Percentiles rank a stretch among this genome's conserved stretches.
phyloP scores from a whole-genome alignment of 352 stramenopile species.

The Phytophthora litchii region DNA sequence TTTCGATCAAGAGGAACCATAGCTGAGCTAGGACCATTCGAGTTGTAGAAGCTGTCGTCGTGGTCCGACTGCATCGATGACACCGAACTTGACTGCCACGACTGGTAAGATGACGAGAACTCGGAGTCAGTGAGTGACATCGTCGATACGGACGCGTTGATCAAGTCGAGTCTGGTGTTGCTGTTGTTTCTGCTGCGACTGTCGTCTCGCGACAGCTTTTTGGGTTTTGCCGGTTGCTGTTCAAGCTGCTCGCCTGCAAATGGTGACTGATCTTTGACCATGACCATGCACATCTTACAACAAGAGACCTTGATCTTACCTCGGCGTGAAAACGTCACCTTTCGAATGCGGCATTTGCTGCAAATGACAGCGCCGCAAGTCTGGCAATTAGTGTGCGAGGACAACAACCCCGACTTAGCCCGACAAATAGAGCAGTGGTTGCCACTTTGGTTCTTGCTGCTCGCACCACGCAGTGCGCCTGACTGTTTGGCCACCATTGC shows the following conservation, averaged over 20 bases:
- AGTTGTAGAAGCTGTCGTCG: conserved; percentile 45
- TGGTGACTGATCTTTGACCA: conserved; percentile 69
- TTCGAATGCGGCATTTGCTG: conserved; percentile 75
- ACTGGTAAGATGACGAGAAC: conserved; percentile 61
- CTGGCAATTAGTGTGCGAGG: conserved; percentile 60
- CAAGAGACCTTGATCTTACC: conserved; percentile 72
- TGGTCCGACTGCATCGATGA: conserved; percentile 60
- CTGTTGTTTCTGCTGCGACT: conserved; percentile 38
- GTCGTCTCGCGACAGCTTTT: conserved; percentile 25
- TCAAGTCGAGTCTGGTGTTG: conserved; percentile 24
- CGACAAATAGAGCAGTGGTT: conserved; percentile 70
- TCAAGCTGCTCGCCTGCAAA: conserved; percentile 62
- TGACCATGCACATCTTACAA: conserved; percentile 77
- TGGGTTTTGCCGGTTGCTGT: conserved; percentile 33
- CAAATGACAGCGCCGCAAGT: conserved; percentile 76
- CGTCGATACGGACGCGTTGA: conserved; percentile 38
- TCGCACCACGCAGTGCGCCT: conserved; percentile 27
- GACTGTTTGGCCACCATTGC: conserved; percentile 59
- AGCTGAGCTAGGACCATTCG: conserved; percentile 17
- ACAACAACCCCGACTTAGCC: conserved; percentile 58
- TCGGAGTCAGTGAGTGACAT: conserved; percentile 62
- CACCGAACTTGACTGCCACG: conserved; percentile 60
- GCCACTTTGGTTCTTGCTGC: conserved; percentile 42
- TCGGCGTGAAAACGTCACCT: conserved; percentile 54
- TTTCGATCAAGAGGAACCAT: conserved; percentile 42